Conservation (phyloP, 805 yeast species). For the Candida broadrunensis region DNA sequence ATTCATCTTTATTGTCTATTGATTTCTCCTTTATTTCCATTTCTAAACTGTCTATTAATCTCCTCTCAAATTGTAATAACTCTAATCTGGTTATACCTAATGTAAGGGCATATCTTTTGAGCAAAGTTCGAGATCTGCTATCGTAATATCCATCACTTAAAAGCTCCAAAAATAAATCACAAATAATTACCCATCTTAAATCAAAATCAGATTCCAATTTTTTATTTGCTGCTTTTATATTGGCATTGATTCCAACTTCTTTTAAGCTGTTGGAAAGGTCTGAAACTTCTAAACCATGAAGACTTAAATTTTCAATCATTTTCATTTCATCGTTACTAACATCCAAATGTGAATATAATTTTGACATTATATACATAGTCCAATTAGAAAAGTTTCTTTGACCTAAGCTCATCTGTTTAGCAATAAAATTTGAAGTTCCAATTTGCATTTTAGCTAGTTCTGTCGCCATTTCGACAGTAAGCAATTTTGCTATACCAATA, state of each 20-base stretch:
- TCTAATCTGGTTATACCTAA: constrained; percentile 64
- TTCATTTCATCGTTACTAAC: constrained; percentile 68
- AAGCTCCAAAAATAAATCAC: constrained; percentile 81
- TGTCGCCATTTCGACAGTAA: constrained; percentile 77
- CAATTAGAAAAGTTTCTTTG: constrained; percentile 82
- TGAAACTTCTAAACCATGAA: constrained; percentile 73
- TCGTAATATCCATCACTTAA: constrained; percentile 86
- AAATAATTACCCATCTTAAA: constrained; percentile 88
- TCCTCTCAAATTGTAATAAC: constrained; percentile 81
- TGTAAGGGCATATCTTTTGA: constrained; percentile 62
- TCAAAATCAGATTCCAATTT: constrained; percentile 39
- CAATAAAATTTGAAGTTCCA: constrained; percentile 51
- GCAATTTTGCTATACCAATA: constrained; percentile 76
- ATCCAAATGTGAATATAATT: constrained; percentile 80
- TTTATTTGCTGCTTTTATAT: constrained; percentile 3
- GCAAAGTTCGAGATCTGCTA: constrained; percentile 79
- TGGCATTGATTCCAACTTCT: constrained; percentile 9
- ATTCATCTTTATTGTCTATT: constrained; percentile 64
- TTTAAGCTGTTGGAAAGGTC: constrained; percentile 69
- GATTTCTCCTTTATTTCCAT: constrained; percentile 55
- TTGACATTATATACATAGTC: constrained; percentile 70
- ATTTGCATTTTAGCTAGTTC: constrained; percentile 60
- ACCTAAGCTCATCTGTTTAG: constrained; percentile 59
- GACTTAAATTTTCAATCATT: constrained; percentile 84
- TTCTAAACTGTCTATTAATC: constrained; percentile 87